Evolutionary conservation across 441 rosid genomes (phyloP), one percentile per base, ranked within the genome.

Genomic region (Arabidopsis lyrata): DNA sequence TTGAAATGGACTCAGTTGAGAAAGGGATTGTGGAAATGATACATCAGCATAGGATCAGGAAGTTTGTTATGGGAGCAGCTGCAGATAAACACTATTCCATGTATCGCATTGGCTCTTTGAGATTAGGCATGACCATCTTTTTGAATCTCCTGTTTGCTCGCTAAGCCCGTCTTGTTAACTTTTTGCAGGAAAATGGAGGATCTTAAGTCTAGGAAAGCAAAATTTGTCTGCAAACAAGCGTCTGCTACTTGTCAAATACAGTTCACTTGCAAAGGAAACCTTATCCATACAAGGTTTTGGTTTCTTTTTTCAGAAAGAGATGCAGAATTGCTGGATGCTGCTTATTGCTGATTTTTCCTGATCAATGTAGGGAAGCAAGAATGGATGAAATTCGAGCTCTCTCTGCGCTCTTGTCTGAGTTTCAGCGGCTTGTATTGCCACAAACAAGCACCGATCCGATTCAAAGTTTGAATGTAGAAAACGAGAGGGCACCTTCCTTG

Each of bases 61-160:
- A 86, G 83, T 86, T 94, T 69, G 97, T 90, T 13, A 92, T 94
- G 95, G 97, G 97, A 80, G 97, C 95, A 52, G 97, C 97, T 61
- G 82, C 89, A 14, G 88, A 92, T 82, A 87, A 77, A 74, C 87
- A 85, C 58, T 84, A 78, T 78, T 83, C 85, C 8, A 89, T 66
- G 93, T 89, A 84, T n/a, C n/a, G 2, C 31, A 61, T 35, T 35
- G 0, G 5, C 29, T 4, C 44, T 18, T 7, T 54, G 27, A 31
- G 24, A 61, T 70, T 60, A 24, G 41, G 39, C 36, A 49, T 15
- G 52, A 27, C 63, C 47, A 66, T 48, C 32, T 57, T 8, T 13
- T 48, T 11, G 8, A 15, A 44, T 62, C 65, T 44, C 44, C 1
- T 64, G 13, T 45, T 3, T 18, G 54, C 34, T 56, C 8, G 0